Evolutionary conservation across 2,329 filamentous ascomycete species (phyloP), one percentile per base, ranked within the genome.

Genomic region (Cercospora canescens): DNA sequence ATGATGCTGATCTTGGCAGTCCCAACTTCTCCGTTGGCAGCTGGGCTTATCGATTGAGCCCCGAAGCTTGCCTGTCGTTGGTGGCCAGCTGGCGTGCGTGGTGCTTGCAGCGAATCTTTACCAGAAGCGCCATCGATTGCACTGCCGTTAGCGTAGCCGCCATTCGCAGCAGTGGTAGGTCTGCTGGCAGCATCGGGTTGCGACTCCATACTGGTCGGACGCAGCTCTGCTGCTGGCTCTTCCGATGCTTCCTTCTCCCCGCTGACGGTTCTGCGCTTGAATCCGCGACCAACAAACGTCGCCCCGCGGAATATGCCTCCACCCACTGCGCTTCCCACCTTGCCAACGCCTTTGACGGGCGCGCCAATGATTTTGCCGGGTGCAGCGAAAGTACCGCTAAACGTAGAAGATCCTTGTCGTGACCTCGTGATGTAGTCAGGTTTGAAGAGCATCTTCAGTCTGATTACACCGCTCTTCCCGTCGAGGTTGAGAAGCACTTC

Each of bases 281-380:
- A 89, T 18, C 93, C 92, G 67, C 92, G 91, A 71, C 91, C 91
- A 70, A 99, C 84, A 84, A 98, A 97, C 0, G 92, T 94, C 6
- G 93, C 95, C 54, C 93, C 94, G 78, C 92, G 96, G 70, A 92
- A 89, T 35, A 98, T 93, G 39, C 91, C 90, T 65, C 92, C 91
- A 24, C 90, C 90, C 2, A 92, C 88, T 21, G 81, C 85, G 2
- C 87, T 88, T 14, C 86, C 90, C 39, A 93, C 94, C 64, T 89
- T 91, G 32, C 92, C 92, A 37, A 91, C 89, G 48, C 93, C 94
- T 81, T 98, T 98, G 79, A 99, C 90, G n/a, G 95, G 96, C 18
- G 90, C 95, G 39, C 94, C 94, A 30, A 98, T 91, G 66, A 99
- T 93, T 80, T 94, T 94, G 56, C 92, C 92, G 30, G 95, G 93